phyloP scores from a whole-genome alignment of 768 basidiomycete genomes.

The Pleurotus djamor region DNA sequence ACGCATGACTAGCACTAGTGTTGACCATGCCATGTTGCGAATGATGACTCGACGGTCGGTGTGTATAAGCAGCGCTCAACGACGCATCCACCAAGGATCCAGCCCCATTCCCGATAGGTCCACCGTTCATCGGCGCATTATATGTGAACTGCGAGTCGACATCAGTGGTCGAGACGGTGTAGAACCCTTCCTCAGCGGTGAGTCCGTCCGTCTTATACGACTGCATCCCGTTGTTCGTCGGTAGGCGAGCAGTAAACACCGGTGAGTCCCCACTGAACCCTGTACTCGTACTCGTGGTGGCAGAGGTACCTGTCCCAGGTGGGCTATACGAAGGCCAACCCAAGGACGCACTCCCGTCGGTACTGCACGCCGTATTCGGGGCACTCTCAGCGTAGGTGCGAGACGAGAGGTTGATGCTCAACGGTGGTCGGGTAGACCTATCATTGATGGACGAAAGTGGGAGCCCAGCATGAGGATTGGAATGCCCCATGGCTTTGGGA shows the following conservation, averaged over 20 bases:
- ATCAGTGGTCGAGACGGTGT: constrained; percentile 2
- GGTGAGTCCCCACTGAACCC: constrained; percentile 20
- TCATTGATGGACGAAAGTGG: constrained; percentile 21
- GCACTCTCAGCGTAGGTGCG: constrained; percentile 33
- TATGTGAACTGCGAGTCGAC: constrained; percentile 6
- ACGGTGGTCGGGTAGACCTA: constrained; percentile 46
- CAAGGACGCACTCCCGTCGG: constrained; percentile 43
- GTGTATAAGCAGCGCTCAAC: neutral
- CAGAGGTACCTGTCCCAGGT: constrained; percentile 53
- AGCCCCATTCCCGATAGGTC: neutral
- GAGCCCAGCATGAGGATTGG: neutral
- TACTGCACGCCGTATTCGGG: constrained; percentile 47
- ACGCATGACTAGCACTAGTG: neutral
- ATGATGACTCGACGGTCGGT: constrained; percentile 4
- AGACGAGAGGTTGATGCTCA: constrained; percentile 33
- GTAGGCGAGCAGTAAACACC: constrained; percentile 7
- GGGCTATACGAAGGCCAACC: constrained; percentile 67
- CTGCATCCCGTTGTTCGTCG: neutral
- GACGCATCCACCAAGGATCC: neutral
- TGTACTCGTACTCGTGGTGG: constrained; percentile 42
- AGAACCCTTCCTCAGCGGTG: constrained; percentile 4
- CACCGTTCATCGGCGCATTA: neutral
- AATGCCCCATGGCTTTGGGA: neutral
- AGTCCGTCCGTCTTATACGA: constrained; percentile 1
- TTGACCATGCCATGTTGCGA: neutral